Evolutionary conservation across 2,329 filamentous ascomycete species (phyloP).

Genomic region (Didymella sp.): DNA sequence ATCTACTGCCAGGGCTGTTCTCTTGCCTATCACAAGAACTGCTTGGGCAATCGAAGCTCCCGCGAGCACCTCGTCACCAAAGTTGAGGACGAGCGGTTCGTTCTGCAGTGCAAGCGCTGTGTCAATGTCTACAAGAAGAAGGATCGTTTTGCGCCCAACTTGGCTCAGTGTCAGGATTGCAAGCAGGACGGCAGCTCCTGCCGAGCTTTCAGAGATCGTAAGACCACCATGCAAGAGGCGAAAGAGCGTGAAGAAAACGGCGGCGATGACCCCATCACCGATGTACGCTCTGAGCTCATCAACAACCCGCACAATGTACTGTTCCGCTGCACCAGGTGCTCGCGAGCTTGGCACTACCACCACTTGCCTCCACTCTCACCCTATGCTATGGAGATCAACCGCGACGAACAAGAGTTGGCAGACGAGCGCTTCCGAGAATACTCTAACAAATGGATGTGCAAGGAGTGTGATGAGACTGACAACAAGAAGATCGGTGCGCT

Average conservation of each 20-base stretch:
- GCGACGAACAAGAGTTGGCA: slow-evolving; percentile 59
- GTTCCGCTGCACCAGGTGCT: slow-evolving; percentile 82
- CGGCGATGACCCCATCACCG: slow-evolving; percentile 76
- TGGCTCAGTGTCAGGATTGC: slow-evolving; percentile 76
- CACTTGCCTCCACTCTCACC: slow-evolving; percentile 70
- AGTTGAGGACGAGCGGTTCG: slow-evolving; percentile 74
- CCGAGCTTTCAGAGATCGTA: slow-evolving; percentile 73
- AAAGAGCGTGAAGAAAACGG: slow-evolving; percentile 78
- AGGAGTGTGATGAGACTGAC: slow-evolving; percentile 71
- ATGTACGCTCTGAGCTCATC: slow-evolving; percentile 67
- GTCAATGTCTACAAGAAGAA: slow-evolving; percentile 72
- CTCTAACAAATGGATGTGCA: slow-evolving; percentile 77
- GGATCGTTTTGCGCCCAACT: slow-evolving; percentile 71
- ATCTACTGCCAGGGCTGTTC: slow-evolving; percentile 93
- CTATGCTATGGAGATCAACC: slow-evolving; percentile 53
- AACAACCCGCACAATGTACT: slow-evolving; percentile 80
- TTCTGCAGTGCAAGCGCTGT: slow-evolving; percentile 89
- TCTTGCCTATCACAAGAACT: slow-evolving; percentile 80
- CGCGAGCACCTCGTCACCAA: slow-evolving; percentile 94
- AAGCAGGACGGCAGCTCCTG: slow-evolving; percentile 71
- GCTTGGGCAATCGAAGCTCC: slow-evolving; percentile 73
- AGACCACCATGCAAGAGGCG: slow-evolving; percentile 81
- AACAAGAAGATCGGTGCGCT: slow-evolving; percentile 73
- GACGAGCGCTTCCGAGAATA: slow-evolving; percentile 75
- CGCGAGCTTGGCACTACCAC: slow-evolving; percentile 80